These are phyloP conservation scores for Oryza longistaminata DNA, from an alignment of 176 grass and related monocot species.

Conservation along the genomic window DNA sequence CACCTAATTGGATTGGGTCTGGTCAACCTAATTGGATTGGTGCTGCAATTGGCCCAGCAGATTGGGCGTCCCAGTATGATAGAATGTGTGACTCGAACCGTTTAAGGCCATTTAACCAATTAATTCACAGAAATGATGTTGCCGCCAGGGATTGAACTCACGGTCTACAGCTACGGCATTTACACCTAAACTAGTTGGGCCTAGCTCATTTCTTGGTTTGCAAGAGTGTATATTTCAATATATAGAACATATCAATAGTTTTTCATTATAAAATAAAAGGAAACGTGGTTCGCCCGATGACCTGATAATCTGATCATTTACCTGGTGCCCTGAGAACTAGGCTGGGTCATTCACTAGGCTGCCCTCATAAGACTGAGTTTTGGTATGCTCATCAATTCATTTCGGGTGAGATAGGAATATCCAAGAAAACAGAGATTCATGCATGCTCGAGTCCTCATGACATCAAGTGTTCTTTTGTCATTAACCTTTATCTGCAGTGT, in stretches of 20 bases:
- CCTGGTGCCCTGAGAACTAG: background rate
- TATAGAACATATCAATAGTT: background rate
- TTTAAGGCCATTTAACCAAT: background rate
- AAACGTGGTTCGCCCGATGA: background rate
- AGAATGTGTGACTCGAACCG: background rate
- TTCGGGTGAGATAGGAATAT: background rate
- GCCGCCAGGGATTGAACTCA: background rate
- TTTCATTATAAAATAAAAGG: background rate
- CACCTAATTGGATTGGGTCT: background rate
- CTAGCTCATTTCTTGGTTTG: background rate
- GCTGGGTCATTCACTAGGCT: background rate
- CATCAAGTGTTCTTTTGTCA: background rate
- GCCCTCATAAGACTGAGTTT: background rate
- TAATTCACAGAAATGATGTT: background rate
- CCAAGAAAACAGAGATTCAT: background rate
- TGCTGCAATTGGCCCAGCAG: background rate
- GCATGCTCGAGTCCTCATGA: constrained; percentile 4
- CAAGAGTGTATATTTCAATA: background rate
- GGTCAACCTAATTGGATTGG: background rate
- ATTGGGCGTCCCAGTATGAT: background rate
- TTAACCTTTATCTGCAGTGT: background rate
- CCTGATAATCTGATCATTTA: background rate
- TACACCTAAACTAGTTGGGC: background rate
- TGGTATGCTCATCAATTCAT: constrained; percentile 7
- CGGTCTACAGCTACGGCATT: background rate